These are phyloP conservation scores for Neobulgaria alba DNA, from an alignment of 2,329 filamentous ascomycete species.

Conservation along the genomic window DNA sequence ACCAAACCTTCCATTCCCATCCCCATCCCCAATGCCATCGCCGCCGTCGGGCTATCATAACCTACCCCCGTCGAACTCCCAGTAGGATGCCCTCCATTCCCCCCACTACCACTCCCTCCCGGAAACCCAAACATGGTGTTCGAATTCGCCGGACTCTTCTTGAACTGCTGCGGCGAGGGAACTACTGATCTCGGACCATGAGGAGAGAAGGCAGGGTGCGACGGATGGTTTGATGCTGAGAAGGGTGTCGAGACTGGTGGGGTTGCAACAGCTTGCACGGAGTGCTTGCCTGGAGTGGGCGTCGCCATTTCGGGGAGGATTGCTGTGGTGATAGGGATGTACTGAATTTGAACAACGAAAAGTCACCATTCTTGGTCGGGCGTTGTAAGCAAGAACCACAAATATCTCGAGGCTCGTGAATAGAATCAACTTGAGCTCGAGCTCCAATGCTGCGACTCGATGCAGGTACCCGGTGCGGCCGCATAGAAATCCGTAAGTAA, in stretches of 20 bases:
- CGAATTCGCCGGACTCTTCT: slow-evolving; percentile 47
- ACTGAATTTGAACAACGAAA: too few species aligned
- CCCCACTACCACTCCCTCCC: slow-evolving; percentile 4
- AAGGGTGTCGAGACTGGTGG: slow-evolving; percentile 61
- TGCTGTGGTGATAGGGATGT: too few species aligned
- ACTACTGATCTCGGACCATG: slow-evolving; percentile 35
- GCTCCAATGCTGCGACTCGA: too few species aligned
- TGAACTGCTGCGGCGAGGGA: slow-evolving; percentile 54
- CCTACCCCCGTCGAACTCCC: slow-evolving; percentile 32
- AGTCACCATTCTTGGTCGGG: too few species aligned
- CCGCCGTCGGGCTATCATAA: slow-evolving; percentile 57
- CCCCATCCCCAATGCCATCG: slow-evolving; percentile 49
- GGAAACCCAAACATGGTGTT: slow-evolving; percentile 35
- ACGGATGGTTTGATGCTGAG: slow-evolving; percentile 39
- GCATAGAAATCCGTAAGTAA: too few species aligned
- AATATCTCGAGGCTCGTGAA: neutral
- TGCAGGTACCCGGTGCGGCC: too few species aligned
- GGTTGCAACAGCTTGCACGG: slow-evolving; percentile 35
- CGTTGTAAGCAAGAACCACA: too few species aligned
- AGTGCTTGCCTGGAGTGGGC: slow-evolving; percentile 24
- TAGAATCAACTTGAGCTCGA: too few species aligned
- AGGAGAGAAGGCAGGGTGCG: slow-evolving; percentile 49
- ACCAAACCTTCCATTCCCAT: slow-evolving; percentile 33
- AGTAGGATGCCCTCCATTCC: slow-evolving; percentile 33
- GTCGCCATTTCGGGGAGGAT: slow-evolving; percentile 24